Evolutionary conservation across 345 rosid species (phyloP), one percentile per base, ranked within the genome.

Genomic region (Salix arbutifolia): DNA sequence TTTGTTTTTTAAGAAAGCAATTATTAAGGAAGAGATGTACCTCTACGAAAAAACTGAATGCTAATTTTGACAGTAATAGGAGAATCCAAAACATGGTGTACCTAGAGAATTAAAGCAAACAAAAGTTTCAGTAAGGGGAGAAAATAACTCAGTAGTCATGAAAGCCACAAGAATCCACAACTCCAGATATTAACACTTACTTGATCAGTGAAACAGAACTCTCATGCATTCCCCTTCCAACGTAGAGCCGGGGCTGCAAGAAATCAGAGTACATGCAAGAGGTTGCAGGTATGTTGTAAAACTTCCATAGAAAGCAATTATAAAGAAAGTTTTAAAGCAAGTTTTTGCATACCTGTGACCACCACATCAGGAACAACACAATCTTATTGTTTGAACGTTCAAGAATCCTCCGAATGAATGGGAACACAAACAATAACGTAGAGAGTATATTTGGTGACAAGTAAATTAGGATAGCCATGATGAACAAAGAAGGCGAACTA

Each of bases 181-280:
- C 18, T 69, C 80, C 44, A 25, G 69, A 77, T 72, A 76, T 46
- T 44, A 52, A 77, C 52, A 37, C 92, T 84, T 86, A 96, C 99
- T 96, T 91, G 84, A 94, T 88, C 76, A 96, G 97, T 70, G 97
- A 90, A 75, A 90, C 85, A 33, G 92, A 53, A 72, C 99, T 94
- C 89, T 96, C 98, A 70, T 94, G 99, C 99, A 96, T 96, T 77
- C 98, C 99, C 88, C 99, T 89, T 38, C 98, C 99, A 83, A 96
- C 97, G 86, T 93, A 96, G 66, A 96, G 97, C 79, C 97, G 97
- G 67, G 99, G 99, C 99, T 96, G 86, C 84, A 88, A 78, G 44
- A 66, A 62, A 44, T 30, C 30, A 69, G 23, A 21, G 4, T 3
- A 46, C 52, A 46, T 46, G 17, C 5, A 1, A 16, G 52, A 14